phyloP scores from a whole-genome alignment of 192 early-diverging fungal genomes.

The Coemansia sp. region DNA sequence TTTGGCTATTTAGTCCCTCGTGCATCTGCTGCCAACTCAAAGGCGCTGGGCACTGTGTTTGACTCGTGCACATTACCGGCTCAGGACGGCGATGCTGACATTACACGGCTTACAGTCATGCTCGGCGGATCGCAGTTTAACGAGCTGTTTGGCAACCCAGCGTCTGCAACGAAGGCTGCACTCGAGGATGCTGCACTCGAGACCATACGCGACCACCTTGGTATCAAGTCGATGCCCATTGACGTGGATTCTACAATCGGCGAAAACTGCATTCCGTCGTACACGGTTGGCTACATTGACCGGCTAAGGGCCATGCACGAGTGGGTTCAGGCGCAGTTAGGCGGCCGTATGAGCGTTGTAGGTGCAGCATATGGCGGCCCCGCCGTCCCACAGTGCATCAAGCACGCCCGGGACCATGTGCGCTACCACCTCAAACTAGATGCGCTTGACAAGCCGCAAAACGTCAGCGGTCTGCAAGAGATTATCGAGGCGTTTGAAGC shows the following conservation, averaged over 20 bases:
- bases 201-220: slow-evolving; percentile 59
- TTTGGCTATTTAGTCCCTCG: too few species aligned
- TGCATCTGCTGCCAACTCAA: too few species aligned
- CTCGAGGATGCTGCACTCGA: slow-evolving; percentile 54
- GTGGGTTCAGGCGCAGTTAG: slow-evolving; percentile 49
- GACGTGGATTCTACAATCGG: slow-evolving; percentile 60
- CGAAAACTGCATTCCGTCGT: slow-evolving; percentile 83
- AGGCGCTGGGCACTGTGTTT: too few species aligned
- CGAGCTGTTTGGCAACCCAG: slow-evolving; percentile 53
- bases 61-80: slow-evolving; percentile 61
- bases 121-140: slow-evolving; percentile 81
- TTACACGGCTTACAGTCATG: slow-evolving; percentile 79
- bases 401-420: slow-evolving; percentile 63
- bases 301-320: slow-evolving; percentile 65
- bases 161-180: slow-evolving; percentile 1
- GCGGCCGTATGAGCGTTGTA: slow-evolving; percentile 64
- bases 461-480: slow-evolving; percentile 35
- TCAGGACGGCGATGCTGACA: slow-evolving; percentile 54
- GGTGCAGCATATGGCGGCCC: slow-evolving; percentile 85
- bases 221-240: slow-evolving; percentile 53
- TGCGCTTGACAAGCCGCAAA: slow-evolving; percentile 35
- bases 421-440: slow-evolving; percentile 52
- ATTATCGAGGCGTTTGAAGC: slow-evolving; percentile 32
- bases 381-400: slow-evolving; percentile 79
- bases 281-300: slow-evolving; percentile 76